Evolutionary conservation across 1,284 basidiomycete genomes (phyloP).

Genomic region (Peniophora sp.): DNA sequence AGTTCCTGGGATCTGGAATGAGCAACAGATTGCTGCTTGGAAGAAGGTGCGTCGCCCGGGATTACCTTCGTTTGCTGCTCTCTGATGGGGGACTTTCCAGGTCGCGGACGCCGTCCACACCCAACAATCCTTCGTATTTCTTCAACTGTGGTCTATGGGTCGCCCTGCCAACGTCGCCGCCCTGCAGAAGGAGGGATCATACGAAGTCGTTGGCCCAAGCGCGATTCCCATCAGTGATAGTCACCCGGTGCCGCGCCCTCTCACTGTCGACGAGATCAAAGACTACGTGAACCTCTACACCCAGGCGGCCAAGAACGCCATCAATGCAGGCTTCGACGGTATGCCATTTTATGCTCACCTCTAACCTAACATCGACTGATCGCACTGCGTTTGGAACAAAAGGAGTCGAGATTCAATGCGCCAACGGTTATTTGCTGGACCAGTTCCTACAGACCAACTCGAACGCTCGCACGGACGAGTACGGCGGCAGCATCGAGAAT

Average conservation of each 20-base stretch:
- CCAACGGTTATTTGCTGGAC: conserved; percentile 19
- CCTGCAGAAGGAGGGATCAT: conserved; percentile 18
- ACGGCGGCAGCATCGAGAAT: conserved; percentile 18
- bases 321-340: conserved; percentile 40
- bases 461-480: conserved; percentile 40
- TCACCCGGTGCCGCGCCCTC: conserved; percentile 20
- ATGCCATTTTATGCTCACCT: no score
- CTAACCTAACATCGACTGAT: no score
- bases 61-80: background rate
- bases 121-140: conserved; percentile 31
- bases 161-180: conserved; percentile 25
- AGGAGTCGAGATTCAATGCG: conserved; percentile 29
- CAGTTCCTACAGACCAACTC: conserved; percentile 16
- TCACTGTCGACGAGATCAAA: conserved; percentile 28
- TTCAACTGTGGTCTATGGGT: conserved; percentile 42
- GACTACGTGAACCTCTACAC: conserved; percentile 31
- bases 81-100: conserved; percentile 8
- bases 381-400: no score
- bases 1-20: conserved; percentile 21
- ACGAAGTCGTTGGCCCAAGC: conserved; percentile 21
- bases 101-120: conserved; percentile 21
- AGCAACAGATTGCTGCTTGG: conserved; percentile 23
- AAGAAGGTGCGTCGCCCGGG: conserved; percentile 16
- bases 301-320: conserved; percentile 31
- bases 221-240: conserved; percentile 29